Base-by-base conservation (phyloP, 2,329 filamentous ascomycete species). In the Rachicladosporium sp. region DNA sequence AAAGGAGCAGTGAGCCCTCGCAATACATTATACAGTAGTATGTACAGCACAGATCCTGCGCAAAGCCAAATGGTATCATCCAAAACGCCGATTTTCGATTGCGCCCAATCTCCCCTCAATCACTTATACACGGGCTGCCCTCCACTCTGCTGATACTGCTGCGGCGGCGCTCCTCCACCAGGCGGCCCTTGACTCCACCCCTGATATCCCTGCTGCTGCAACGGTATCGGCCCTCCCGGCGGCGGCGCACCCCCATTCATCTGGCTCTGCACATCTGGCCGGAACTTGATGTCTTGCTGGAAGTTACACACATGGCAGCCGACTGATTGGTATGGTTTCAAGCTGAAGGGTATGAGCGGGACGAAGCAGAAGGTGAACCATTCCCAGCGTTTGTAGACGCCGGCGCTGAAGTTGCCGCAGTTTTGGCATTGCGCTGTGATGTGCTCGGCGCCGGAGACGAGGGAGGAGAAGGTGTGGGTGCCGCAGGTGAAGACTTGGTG, bases 251-350 rank as follows among this genome's bases (percentile, higher is more conserved):
- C 50, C 38, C 45, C 46, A 11, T 56, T 41, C 56, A 57, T 58
- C 46, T 57, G 54, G 33, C 56, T 50, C 41, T 60, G 51, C 8
- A 61, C 59, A 41, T 62, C 59, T 6, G 59, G 58, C 33, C 58
- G 50, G 36, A 55, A 66, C 53, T 65, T 65, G 48, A 69, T 59
- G 46, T 70, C 66, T 57, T 88, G 80, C 46, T 75, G 71, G 57
- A 85, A 87, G 57, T 80, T 76, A 70, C 82, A 89, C 58, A 87
- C 77, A 53, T 76, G 71, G 65, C 82, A 89, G 43, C 70, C 66
- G 41, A 89, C 71, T 52, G 86, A 81, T 50, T 59, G 59, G 50
- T 60, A 62, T 1, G 67, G 66, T 43, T 69, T 69, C 4, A 69
- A 50, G 19, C 74, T 78, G 53, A 87, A 78, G 0, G 82, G 82